Percentiles rank a stretch among this genome's conserved stretches.
Evolutionary conservation across 192 early-diverging fungal genomes (phyloP).

Genomic region (Rhizophagus sp.): DNA sequence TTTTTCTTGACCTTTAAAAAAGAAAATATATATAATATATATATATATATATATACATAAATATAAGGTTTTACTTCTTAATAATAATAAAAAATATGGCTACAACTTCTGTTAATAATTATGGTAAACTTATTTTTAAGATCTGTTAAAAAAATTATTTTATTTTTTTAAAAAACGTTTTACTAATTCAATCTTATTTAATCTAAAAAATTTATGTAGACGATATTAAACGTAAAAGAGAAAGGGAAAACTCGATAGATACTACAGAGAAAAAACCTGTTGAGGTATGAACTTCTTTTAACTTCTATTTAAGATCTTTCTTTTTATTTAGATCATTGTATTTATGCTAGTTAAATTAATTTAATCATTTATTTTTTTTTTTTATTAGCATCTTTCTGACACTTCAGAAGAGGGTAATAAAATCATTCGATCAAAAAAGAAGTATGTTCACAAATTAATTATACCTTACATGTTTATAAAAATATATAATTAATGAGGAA

Average conservation of each 20-base stretch:
- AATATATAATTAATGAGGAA: too few relatives aligned
- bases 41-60: too few relatives aligned
- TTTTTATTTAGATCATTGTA: background rate
- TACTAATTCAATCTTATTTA: background rate
- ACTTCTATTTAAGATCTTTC: background rate
- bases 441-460: background rate
- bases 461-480: too few relatives aligned
- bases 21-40: too few relatives aligned
- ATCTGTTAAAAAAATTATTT: background rate
- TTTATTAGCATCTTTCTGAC: background rate
- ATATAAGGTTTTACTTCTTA: too few relatives aligned
- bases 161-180: too few relatives aligned
- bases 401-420: background rate
- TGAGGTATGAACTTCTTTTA: background rate
- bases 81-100: background rate
- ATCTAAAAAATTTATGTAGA: background rate
- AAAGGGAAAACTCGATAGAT: background rate
- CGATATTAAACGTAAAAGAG: conserved; percentile 1
- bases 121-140: background rate
- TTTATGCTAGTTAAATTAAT: background rate
- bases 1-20: too few relatives aligned
- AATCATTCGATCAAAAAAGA: conserved; percentile 1
- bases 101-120: background rate
- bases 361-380: too few relatives aligned
- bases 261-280: background rate